Base-by-base conservation (phyloP, 345 rosid species). In the Euphorbia lathyris region DNA sequence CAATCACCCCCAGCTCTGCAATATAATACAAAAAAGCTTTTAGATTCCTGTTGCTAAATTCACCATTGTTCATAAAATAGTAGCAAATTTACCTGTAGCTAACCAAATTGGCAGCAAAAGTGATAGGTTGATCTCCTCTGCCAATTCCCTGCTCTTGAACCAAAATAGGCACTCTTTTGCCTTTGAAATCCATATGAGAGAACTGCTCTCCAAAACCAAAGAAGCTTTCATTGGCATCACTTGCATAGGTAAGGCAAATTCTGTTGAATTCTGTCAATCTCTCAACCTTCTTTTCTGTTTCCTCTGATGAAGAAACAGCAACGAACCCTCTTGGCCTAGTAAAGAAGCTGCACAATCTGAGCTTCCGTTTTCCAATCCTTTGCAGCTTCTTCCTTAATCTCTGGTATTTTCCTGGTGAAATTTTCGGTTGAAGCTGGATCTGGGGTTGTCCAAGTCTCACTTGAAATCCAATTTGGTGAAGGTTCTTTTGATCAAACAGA, bases 121-220 rank as follows among this genome's bases (percentile, higher is more conserved):
- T 86, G 66, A 86, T 77, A 43, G 94, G 94, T 36, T 88, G 94
- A 68, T 88, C 94, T 50, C 91, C 94, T 78, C 94, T 86, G 62
- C 94, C 94, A 74, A 88, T 86, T 29, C 94, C 94, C 74, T 88
- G 91, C 72, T 88, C 94, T 69, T 88, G 94, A 77, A 88, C 94
- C 38, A 88, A 79, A 73, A 88, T 85, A 29, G 91, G 94, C 14
- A 88, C 88, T 77, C 83, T 79, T 82, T 81, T 86, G 34, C 94
- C 89, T 75, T 88, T 88, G 64, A 88, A 86, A 64, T 88, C 77
- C 91, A 88, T 85, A 57, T 81, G 82, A 63, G 94, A 86, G 74
- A 88, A 88, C 72, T 88, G 94, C 81, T 88, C 90, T 16, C 89
- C 90, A 36, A 86, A 88, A 27, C 91, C 91, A 26, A 82, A 88